Conservation (phyloP, 257 asterid genomes). For the Penstemon barbatus region DNA sequence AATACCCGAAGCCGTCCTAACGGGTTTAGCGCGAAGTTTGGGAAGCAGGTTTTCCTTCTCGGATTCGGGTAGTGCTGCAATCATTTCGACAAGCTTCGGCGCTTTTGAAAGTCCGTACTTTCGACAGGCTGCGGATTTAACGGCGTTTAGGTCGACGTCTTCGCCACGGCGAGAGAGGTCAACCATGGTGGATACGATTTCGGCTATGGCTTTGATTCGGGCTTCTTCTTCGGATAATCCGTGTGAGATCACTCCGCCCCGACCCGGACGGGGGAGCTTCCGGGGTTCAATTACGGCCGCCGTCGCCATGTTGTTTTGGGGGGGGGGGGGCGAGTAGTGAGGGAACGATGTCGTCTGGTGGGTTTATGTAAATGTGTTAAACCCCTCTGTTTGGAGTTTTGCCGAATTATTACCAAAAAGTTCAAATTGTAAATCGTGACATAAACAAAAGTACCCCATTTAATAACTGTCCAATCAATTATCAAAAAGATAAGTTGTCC, state of each 20-base stretch:
- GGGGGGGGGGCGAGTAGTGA: not conserved
- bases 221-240: conserved; percentile 91
- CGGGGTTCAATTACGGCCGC: conserved; percentile 64
- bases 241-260: conserved; percentile 84
- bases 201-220: conserved; percentile 90
- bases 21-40: conserved; percentile 92
- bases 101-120: conserved; percentile 90
- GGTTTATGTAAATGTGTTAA: not conserved
- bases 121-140: conserved; percentile 89
- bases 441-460: too few species aligned
- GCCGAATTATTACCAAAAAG: not conserved
- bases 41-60: conserved; percentile 88
- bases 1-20: conserved; percentile 96
- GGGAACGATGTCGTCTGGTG: not conserved
- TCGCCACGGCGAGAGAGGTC: conserved; percentile 84
- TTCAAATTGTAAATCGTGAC: too few species aligned
- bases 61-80: conserved; percentile 90
- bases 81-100: conserved; percentile 97
- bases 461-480: too few species aligned
- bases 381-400: not conserved
- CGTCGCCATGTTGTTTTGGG: conserved; percentile 44
- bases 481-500: too few species aligned
- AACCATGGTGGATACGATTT: conserved; percentile 86
- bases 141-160: conserved; percentile 83
- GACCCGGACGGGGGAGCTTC: conserved; percentile 92